Percentiles rank a stretch among this genome's conserved stretches.
Conservation (phyloP, 805 yeast species). For the Brettanomyces custersianus region DNA sequence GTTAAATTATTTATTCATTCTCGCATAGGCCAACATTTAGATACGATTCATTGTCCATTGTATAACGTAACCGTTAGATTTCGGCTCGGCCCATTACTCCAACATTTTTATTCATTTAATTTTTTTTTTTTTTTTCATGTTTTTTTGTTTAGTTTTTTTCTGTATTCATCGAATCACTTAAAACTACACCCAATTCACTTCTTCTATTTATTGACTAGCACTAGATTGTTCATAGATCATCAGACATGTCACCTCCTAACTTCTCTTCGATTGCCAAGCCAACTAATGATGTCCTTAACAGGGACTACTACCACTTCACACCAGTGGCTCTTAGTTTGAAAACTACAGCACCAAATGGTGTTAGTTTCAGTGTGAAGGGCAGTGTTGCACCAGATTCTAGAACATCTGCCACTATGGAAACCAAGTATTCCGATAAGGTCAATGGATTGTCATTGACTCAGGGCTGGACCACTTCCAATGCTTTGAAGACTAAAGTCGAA, state of each 20-base stretch:
- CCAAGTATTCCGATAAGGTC: conserved; percentile 86
- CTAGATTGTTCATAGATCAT: too few species aligned
- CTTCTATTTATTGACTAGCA: too few species aligned
- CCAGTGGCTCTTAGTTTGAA: conserved; percentile 84
- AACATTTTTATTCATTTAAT: not conserved
- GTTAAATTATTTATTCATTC: too few species aligned
- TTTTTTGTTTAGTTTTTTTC: not conserved
- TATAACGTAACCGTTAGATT: not conserved
- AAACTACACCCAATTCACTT: not conserved
- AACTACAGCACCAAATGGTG: conserved; percentile 95
- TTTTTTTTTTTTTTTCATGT: not conserved
- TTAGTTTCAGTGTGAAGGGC: conserved; percentile 88
- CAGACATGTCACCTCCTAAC: conserved; percentile 83
- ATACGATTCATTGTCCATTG: too few species aligned
- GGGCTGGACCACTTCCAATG: conserved; percentile 95
- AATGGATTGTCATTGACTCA: conserved; percentile 90
- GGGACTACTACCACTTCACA: conserved; percentile 87
- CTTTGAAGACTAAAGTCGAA: conserved; percentile 88
- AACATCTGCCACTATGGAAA: conserved; percentile 82
- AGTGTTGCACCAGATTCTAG: conserved; percentile 66
- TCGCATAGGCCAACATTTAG: too few species aligned
- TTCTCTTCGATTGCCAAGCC: conserved; percentile 90
- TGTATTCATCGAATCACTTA: not conserved
- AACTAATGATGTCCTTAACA: conserved; percentile 81
- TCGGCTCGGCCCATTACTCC: not conserved